A percentile compares a stretch with the other conserved stretches of the same genome.
phyloP scores from a whole-genome alignment of 768 basidiomycete species.

The Rhizopogon salebrosus region DNA sequence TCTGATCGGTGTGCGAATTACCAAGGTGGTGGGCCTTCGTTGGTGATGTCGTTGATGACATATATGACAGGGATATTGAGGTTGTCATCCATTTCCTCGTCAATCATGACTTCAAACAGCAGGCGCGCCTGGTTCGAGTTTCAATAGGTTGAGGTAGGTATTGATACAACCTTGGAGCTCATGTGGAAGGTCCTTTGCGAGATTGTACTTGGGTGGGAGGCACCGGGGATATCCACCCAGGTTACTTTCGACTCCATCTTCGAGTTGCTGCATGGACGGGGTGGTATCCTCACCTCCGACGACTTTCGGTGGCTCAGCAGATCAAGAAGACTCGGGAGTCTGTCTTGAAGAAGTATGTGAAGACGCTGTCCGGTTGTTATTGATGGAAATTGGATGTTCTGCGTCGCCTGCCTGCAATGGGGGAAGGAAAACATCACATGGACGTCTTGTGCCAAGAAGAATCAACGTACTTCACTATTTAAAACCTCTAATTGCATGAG shows the following conservation, averaged over 20 bases:
- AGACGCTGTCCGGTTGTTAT: background rate
- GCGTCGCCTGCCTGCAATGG: background rate
- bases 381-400: background rate
- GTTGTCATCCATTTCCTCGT: constrained; percentile 60
- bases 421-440: background rate
- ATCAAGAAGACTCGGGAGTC: background rate
- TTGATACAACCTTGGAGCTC: constrained; percentile 65
- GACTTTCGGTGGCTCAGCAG: background rate
- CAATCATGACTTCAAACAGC: constrained; percentile 63
- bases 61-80: constrained; percentile 62
- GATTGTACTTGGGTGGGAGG: constrained; percentile 18
- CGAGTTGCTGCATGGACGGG: background rate
- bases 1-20: constrained; percentile 84
- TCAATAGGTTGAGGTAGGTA: constrained; percentile 36
- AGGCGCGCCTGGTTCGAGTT: constrained; percentile 38
- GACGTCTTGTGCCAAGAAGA: background rate
- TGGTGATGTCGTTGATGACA: constrained; percentile 62
- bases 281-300: background rate
- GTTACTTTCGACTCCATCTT: background rate
- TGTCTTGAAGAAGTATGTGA: constrained; percentile 1
- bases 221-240: constrained; percentile 9
- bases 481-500: background rate
- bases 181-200: constrained; percentile 53
- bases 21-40: constrained; percentile 69
- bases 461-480: background rate